Base-by-base conservation (phyloP, 176 grass and related monocot genomes). In the Avena sativa region DNA sequence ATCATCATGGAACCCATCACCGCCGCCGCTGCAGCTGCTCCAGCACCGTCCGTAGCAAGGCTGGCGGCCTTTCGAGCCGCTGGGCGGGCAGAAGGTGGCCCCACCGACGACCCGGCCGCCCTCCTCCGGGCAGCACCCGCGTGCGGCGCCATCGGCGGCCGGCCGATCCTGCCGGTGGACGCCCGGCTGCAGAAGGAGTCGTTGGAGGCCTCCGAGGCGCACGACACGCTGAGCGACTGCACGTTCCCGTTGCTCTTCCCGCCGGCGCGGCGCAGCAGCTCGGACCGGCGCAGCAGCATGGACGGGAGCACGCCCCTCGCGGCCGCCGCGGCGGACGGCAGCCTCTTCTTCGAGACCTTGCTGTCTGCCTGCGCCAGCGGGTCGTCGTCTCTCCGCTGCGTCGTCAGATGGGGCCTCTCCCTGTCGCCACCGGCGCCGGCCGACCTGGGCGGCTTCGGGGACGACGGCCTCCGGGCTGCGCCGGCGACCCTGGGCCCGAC, bases 131-230 rank as follows among this genome's bases (percentile, higher is more conserved):
- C n/a, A 0, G 89, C 84, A 0, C 63, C 81, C 1, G 21, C 81
- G 0, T 79, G 17, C 19, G 78, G 82, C 12, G 3, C 44, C 79
- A 36, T 34, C 12, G 78, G 49, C 3, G 61, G 80, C 36, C 87
- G 84, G 62, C 90, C 89, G 74, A 95, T 99, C 89, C 92, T 91
- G 66, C 90, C 92, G 2, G 92, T 96, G 70, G 97, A 99, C 64
- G 89, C 92, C 48, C 94, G 92, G 85, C 94, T 99, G 87, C 92
- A 93, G 77, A 91, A 94, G n/a, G 97, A 96, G 63, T 96, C 97
- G 28, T 78, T 87, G 65, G 97, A 99, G 20, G 85, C 87, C 83
- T 99, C 97, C 9, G 97, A 99, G 15, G 94, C 90, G 81, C 89
- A 96, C n/a, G 97, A 96, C 36, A 90, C 94, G 66, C 86, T 94